Conservation (phyloP, 768 basidiomycete genomes). For the Suillus sp. region DNA sequence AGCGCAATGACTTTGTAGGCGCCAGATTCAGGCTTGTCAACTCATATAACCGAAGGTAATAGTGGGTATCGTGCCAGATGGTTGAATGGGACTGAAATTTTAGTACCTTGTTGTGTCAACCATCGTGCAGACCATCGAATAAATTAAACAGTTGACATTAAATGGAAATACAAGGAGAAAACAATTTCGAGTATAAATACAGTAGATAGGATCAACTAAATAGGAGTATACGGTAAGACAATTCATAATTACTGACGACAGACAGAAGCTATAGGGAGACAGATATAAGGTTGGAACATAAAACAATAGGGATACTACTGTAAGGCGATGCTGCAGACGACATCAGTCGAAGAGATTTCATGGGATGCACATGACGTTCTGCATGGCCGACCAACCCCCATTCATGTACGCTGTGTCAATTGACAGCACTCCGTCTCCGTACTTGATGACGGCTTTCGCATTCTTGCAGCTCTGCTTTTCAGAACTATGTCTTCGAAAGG, state of each 20-base stretch:
- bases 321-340: too few relatives aligned
- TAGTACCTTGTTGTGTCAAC: background rate
- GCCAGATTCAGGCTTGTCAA: background rate
- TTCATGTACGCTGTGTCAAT: background rate
- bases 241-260: background rate
- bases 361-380: slow-evolving; percentile 3
- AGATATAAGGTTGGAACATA: background rate
- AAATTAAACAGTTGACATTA: background rate
- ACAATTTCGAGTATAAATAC: background rate
- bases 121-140: background rate
- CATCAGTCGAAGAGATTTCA: background rate
- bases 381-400: background rate
- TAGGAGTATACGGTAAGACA: background rate
- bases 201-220: background rate
- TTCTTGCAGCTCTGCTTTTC: background rate
- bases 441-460: background rate
- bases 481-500: background rate
- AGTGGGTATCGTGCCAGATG: background rate
- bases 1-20: background rate
- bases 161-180: background rate
- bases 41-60: background rate
- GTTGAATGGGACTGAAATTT: background rate
- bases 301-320: background rate
- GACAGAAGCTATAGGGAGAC: background rate
- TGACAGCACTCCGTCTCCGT: background rate